These are phyloP conservation scores for Neopestalotiopsis sp. DNA, from an alignment of 2,329 filamentous ascomycete genomes.

Conservation along the genomic window DNA sequence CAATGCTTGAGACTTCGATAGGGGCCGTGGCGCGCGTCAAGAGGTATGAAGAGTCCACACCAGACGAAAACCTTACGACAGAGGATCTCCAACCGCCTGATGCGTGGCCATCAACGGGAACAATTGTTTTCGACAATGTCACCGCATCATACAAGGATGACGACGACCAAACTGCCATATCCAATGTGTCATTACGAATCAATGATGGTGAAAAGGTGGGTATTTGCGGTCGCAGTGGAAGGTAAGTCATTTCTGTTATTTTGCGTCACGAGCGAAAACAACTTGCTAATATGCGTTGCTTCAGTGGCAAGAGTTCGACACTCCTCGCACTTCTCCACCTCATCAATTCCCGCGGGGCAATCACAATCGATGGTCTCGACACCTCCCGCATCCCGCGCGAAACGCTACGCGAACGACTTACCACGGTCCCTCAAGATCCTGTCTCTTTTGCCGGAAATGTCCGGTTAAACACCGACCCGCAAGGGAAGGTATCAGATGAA, in stretches of 20 bases:
- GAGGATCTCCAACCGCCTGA: conserved; percentile 11
- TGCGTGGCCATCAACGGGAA: not conserved
- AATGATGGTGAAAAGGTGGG: conserved; percentile 38
- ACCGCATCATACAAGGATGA: conserved; percentile 10
- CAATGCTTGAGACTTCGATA: conserved; percentile 15
- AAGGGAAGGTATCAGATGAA: conserved; percentile 40
- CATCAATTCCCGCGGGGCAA: conserved; percentile 37
- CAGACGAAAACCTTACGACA: conserved; percentile 2
- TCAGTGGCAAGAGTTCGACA: conserved; percentile 49
- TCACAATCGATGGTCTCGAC: conserved; percentile 51
- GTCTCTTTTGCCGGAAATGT: conserved; percentile 54
- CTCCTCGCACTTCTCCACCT: conserved; percentile 46
- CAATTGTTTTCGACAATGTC: not conserved
- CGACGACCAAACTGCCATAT: not conserved
- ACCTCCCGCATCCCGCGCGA: conserved; percentile 29
- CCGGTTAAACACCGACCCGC: conserved; percentile 54
- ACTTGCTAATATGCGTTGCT: not conserved
- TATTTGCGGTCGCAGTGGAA: conserved; percentile 42
- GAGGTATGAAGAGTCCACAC: conserved; percentile 9
- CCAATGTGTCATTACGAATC: conserved; percentile 30
- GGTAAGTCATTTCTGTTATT: conserved; percentile 1
- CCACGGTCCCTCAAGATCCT: conserved; percentile 56
- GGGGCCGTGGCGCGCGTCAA: conserved; percentile 15
- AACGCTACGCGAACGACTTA: conserved; percentile 37
- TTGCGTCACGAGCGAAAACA: not conserved